These are phyloP conservation scores for Mortierella sp. DNA, from an alignment of 371 early-diverging fungal genomes.

Conservation along the genomic window DNA sequence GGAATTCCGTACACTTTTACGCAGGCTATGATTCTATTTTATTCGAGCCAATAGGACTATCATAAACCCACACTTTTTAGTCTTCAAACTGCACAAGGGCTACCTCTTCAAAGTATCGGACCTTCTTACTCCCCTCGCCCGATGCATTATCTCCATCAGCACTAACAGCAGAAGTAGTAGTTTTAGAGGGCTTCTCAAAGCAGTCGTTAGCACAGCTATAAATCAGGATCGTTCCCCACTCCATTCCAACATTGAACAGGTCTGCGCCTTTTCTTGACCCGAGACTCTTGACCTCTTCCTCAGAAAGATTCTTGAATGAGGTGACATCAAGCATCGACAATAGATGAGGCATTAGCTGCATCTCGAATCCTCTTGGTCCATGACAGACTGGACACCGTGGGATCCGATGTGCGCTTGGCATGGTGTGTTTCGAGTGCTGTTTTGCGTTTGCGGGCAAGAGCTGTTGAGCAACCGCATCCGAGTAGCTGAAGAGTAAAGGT, in stretches of 20 bases:
- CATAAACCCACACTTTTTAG: too few relatives aligned
- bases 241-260: slow-evolving; percentile 83
- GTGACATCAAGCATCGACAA: slow-evolving; percentile 72
- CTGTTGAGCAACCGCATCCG: slow-evolving; percentile 56
- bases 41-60: too few relatives aligned
- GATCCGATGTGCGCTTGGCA: slow-evolving; percentile 46
- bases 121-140: slow-evolving; percentile 8
- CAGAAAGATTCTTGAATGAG: slow-evolving; percentile 43
- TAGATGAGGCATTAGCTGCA: slow-evolving; percentile 92
- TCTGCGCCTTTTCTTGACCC: slow-evolving; percentile 58
- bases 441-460: slow-evolving; percentile 39
- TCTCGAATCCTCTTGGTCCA: slow-evolving; percentile 86
- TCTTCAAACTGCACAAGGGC: slow-evolving; percentile 76
- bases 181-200: slow-evolving; percentile 18
- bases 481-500: slow-evolving; percentile 76
- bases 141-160: slow-evolving; percentile 39
- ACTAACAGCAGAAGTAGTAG: slow-evolving; percentile 3
- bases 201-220: slow-evolving; percentile 89
- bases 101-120: slow-evolving; percentile 71
- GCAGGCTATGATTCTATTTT: too few relatives aligned
- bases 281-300: slow-evolving; percentile 32
- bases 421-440: slow-evolving; percentile 43
- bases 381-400: slow-evolving; percentile 77
- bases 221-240: slow-evolving; percentile 91
- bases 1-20: too few relatives aligned